Percentiles rank a stretch among this genome's conserved stretches.
phyloP scores from a whole-genome alignment of 495 filamentous ascomycete genomes.

The Evernia prunastri region DNA sequence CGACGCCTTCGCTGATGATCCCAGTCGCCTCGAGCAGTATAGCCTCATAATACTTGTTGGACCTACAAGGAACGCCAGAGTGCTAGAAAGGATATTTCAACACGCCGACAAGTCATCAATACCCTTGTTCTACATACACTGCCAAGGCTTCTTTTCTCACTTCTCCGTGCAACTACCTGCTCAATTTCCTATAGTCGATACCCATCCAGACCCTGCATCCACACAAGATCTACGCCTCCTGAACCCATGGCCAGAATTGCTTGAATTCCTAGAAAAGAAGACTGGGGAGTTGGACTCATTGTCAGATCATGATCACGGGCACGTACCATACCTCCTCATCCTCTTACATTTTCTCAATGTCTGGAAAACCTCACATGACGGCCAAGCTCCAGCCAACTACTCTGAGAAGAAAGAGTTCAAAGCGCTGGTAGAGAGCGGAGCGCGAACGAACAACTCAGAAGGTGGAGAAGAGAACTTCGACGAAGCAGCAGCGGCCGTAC shows the following conservation, averaged over 20 bases:
- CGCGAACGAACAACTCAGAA: slow-evolving; percentile 69
- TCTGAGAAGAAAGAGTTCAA: slow-evolving; percentile 83
- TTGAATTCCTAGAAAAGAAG: slow-evolving; percentile 53
- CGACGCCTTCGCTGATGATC: slow-evolving; percentile 35
- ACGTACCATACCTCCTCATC: slow-evolving; percentile 82
- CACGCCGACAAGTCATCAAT: slow-evolving; percentile 55
- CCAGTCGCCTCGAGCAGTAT: slow-evolving; percentile 48
- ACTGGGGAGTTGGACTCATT: slow-evolving; percentile 62
- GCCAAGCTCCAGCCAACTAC: slow-evolving; percentile 63
- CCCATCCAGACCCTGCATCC: slow-evolving; percentile 82
- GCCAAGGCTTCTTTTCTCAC: slow-evolving; percentile 79
- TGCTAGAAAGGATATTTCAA: slow-evolving; percentile 51
- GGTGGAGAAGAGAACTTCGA: slow-evolving; percentile 97
- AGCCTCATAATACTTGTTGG: slow-evolving; percentile 70
- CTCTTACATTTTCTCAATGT: slow-evolving; percentile 77
- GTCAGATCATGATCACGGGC: slow-evolving; percentile 79
- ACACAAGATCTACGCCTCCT: slow-evolving; percentile 82
- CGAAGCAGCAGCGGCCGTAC: slow-evolving; percentile 78
- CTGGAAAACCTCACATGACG: slow-evolving; percentile 72
- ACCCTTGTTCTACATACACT: slow-evolving; percentile 78
- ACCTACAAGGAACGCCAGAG: slow-evolving; percentile 52
- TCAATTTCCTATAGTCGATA: slow-evolving; percentile 90
- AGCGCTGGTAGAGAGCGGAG: slow-evolving; percentile 55
- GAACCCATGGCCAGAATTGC: slow-evolving; percentile 80
- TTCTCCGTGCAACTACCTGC: slow-evolving; percentile 70